Evolutionary conservation across 495 filamentous ascomycete species (phyloP).

Genomic region (Tuber magnatum): DNA sequence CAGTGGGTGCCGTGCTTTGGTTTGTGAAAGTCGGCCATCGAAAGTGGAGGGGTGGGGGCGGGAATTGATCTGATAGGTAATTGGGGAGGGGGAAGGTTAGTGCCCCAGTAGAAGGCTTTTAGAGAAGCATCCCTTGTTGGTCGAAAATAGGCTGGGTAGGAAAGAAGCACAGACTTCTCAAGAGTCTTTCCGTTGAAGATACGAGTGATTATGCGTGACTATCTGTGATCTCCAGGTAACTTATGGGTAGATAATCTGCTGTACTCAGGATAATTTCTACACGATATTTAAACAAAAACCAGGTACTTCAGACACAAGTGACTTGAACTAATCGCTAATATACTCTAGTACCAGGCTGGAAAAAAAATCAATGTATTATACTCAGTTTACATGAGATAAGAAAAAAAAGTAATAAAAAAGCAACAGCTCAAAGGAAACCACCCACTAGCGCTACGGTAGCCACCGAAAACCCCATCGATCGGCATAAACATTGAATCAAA

Average conservation of each 20-base stretch:
- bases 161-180: too few relatives aligned
- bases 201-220: background rate
- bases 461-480: background rate
- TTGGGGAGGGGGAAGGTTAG: background rate
- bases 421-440: background rate
- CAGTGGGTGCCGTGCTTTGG: background rate
- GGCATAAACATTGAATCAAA: background rate
- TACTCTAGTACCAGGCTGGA: background rate
- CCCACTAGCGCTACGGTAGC: background rate
- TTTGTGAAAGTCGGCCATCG: background rate
- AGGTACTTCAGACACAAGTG: background rate
- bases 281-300: background rate
- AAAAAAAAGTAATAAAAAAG: background rate
- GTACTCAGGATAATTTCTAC: background rate
- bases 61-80: background rate
- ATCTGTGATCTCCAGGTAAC: background rate
- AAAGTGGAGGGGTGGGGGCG: background rate
- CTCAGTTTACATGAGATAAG: background rate
- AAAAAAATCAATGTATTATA: background rate
- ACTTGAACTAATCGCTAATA: background rate
- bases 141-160: too few relatives aligned
- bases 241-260: background rate
- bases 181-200: background rate
- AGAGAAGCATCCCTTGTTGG: background rate
- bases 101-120: background rate